Evolutionary conservation across 2,329 filamentous ascomycete genomes (phyloP).

Genomic region (Botrytis porri): DNA sequence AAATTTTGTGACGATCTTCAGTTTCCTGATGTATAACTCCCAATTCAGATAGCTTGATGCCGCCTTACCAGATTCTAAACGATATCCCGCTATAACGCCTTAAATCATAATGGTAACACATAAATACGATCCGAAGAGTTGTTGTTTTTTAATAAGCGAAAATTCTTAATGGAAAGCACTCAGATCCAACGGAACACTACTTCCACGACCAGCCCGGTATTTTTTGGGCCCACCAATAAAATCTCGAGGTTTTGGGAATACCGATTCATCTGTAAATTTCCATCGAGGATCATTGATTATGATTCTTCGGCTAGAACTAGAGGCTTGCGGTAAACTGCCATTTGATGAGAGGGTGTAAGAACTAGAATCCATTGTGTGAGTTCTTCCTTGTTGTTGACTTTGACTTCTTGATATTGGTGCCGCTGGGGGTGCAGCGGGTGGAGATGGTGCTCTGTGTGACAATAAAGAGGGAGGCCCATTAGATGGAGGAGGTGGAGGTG

Average conservation of each 20-base stretch:
- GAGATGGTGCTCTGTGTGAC: constrained; percentile 40
- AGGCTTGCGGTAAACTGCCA: constrained; percentile 49
- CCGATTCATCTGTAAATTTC: constrained; percentile 79
- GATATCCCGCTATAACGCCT: constrained; percentile 19
- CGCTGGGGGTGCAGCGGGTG: constrained; percentile 37
- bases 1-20: background rate
- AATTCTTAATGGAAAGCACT: constrained; percentile 43
- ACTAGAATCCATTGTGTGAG: constrained; percentile 67
- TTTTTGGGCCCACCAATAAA: constrained; percentile 72
- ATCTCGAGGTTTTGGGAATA: constrained; percentile 80
- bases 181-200: constrained; percentile 89
- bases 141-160: background rate
- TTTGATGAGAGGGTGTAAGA: constrained; percentile 71
- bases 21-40: constrained; percentile 14
- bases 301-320: constrained; percentile 47
- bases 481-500: constrained; percentile 37
- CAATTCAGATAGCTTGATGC: constrained; percentile 7
- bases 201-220: constrained; percentile 88
- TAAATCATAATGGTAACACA: constrained; percentile 20
- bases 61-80: constrained; percentile 14
- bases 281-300: constrained; percentile 76
- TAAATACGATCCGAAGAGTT: constrained; percentile 9
- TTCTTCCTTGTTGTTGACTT: constrained; percentile 48
- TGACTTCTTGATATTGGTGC: constrained; percentile 42
- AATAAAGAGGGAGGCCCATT: constrained; percentile 41